Evolutionary conservation across 805 yeast species (phyloP).

Genomic region (Saccharomycopsis olivae): DNA sequence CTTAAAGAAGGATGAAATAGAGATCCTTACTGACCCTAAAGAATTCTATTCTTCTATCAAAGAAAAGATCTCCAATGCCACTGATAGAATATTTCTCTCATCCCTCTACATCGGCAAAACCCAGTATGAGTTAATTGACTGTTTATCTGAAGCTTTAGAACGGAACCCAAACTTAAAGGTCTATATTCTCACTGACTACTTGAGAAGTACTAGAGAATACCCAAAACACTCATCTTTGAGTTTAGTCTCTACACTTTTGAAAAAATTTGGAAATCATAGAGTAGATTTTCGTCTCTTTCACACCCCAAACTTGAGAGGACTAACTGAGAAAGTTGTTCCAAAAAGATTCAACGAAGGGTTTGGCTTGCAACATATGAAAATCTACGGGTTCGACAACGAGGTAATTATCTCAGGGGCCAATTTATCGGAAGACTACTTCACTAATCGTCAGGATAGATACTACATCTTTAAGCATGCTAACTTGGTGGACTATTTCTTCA

Average conservation of each 20-base stretch:
- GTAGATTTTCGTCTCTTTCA: constrained; percentile 79
- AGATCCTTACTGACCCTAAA: constrained; percentile 52
- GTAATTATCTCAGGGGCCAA: constrained; percentile 87
- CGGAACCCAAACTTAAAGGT: constrained; percentile 55
- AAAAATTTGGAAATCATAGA: constrained; percentile 46
- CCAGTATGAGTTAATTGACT: constrained; percentile 63
- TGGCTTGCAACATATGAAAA: constrained; percentile 95
- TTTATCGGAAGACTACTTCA: constrained; percentile 81
- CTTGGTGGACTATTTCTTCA: constrained; percentile 64
- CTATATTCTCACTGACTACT: constrained; percentile 70
- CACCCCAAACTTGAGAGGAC: constrained; percentile 74
- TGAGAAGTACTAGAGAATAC: constrained; percentile 88
- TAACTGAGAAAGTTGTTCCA: constrained; percentile 58
- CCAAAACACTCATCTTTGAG: constrained; percentile 74
- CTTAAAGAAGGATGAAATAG: constrained; percentile 43
- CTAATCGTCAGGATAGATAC: constrained; percentile 91
- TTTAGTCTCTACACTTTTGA: constrained; percentile 49
- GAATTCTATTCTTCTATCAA: constrained; percentile 64
- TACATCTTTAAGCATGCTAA: constrained; percentile 50
- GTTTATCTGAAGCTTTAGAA: constrained; percentile 49
- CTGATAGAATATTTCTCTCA: constrained; percentile 64
- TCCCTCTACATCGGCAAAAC: constrained; percentile 79
- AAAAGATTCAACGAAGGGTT: constrained; percentile 79
- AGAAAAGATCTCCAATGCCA: constrained; percentile 49
- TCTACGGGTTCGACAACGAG: constrained; percentile 90